phyloP scores from a whole-genome alignment of 192 early-diverging fungal species.

The Entrophospora sp. region DNA sequence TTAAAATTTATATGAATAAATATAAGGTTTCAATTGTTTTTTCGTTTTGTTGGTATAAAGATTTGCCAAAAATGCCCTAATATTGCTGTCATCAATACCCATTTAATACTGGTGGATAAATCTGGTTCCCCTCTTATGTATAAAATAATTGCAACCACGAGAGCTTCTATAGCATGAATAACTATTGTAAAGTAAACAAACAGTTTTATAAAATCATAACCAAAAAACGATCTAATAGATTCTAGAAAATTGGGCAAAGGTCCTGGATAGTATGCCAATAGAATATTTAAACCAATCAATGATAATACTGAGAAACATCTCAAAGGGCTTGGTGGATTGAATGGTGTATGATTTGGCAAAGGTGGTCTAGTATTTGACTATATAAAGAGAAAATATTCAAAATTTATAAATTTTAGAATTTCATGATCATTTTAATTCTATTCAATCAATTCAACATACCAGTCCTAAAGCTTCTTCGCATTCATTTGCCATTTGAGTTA shows the following conservation, averaged over 20 bases:
- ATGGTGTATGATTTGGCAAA: conserved; percentile 12
- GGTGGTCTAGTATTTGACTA: neutral
- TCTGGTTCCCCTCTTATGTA: conserved; percentile 24
- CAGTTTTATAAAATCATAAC: neutral
- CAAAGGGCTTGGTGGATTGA: neutral
- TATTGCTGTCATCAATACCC: conserved; percentile 22
- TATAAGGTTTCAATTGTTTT: no score
- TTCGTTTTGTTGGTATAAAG: no score
- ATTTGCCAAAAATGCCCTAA: no score
- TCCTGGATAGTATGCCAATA: conserved; percentile 1
- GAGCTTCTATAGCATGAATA: conserved; percentile 22
- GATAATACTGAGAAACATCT: neutral
- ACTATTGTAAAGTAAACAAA: neutral
- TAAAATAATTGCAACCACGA: conserved; percentile 18
- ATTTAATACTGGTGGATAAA: conserved; percentile 18
- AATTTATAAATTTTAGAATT: no score
- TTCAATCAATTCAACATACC: no score
- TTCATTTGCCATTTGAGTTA: conserved; percentile 37
- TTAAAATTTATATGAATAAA: no score
- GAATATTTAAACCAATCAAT: neutral
- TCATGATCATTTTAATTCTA: no score
- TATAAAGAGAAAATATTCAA: no score
- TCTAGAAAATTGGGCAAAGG: neutral
- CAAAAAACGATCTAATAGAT: neutral
- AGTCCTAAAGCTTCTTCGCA: conserved; percentile 32